Evolutionary conservation across 2,329 filamentous ascomycete genomes (phyloP).

Genomic region (Oidium heveae): DNA sequence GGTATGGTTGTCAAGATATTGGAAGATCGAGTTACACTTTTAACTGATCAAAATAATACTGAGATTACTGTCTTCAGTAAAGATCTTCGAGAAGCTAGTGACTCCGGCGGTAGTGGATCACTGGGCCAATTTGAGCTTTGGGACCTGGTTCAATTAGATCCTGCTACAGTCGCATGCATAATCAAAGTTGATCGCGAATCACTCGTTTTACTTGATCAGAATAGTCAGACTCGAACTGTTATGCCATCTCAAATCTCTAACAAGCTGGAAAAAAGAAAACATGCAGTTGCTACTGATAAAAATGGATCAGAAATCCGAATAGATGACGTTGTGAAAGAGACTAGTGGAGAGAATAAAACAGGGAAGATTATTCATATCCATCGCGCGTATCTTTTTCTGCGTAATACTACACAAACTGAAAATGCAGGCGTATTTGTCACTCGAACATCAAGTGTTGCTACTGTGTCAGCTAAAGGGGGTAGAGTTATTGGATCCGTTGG

Average conservation of each 20-base stretch:
- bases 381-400: conserved; percentile 73
- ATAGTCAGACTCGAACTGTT: conserved; percentile 55
- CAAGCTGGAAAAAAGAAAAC: conserved; percentile 57
- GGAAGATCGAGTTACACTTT: conserved; percentile 73
- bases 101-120: conserved; percentile 63
- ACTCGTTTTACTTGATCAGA: conserved; percentile 71
- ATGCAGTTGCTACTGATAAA: conserved; percentile 74
- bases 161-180: conserved; percentile 75
- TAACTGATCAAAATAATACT: conserved; percentile 77
- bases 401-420: conserved; percentile 61
- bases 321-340: conserved; percentile 82
- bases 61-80: conserved; percentile 98
- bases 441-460: conserved; percentile 62
- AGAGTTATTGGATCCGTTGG: conserved; percentile 31
- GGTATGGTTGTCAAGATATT: conserved; percentile 90
- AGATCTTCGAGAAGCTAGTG: conserved; percentile 76
- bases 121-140: conserved; percentile 80
- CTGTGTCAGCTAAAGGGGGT: conserved; percentile 82
- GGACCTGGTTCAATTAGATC: conserved; percentile 82
- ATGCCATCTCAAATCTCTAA: conserved; percentile 83
- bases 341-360: conserved; percentile 58
- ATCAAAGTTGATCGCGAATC: conserved; percentile 91
- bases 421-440: conserved; percentile 80
- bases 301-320: conserved; percentile 79
- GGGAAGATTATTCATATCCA: conserved; percentile 88